Conservation (phyloP, 768 basidiomycete genomes). For the Collybia mongolica region DNA sequence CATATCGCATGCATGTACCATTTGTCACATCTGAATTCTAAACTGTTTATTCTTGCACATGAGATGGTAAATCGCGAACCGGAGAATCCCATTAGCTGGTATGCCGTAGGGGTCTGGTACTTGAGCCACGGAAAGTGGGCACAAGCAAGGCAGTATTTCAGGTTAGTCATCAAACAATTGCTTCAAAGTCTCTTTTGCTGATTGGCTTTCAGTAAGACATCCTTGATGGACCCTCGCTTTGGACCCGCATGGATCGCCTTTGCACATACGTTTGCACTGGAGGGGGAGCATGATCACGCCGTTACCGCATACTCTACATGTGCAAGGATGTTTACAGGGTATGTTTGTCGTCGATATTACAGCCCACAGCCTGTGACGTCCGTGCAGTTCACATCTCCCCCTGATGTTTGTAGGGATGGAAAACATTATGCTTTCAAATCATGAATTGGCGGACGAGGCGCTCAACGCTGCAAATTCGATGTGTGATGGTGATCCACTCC, state of each 20-base stretch:
- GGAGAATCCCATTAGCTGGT: slow-evolving; percentile 93
- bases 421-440: slow-evolving; percentile 87
- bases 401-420: slow-evolving; percentile 98
- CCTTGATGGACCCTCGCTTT: slow-evolving; percentile 94
- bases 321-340: slow-evolving; percentile 94
- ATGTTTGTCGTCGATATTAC: slow-evolving; percentile 16
- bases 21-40: slow-evolving; percentile 85
- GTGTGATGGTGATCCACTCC: slow-evolving; percentile 85
- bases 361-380: neutral
- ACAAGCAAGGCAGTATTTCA: slow-evolving; percentile 93
- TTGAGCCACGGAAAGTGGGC: slow-evolving; percentile 83
- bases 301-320: slow-evolving; percentile 98
- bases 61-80: slow-evolving; percentile 95
- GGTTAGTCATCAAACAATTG: slow-evolving; percentile 40
- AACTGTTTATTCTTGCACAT: slow-evolving; percentile 94
- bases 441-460: slow-evolving; percentile 82
- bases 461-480: slow-evolving; percentile 77
- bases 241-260: slow-evolving; percentile 98
- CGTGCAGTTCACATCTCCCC: slow-evolving; percentile 85
- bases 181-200: neutral
- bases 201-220: slow-evolving; percentile 72
- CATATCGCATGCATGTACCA: slow-evolving; percentile 99
- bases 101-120: slow-evolving; percentile 98
- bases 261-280: slow-evolving; percentile 94
- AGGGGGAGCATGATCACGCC: slow-evolving; percentile 98